Conservation (phyloP, 495 filamentous ascomycete species). For the Aspergillus conjunctus region DNA sequence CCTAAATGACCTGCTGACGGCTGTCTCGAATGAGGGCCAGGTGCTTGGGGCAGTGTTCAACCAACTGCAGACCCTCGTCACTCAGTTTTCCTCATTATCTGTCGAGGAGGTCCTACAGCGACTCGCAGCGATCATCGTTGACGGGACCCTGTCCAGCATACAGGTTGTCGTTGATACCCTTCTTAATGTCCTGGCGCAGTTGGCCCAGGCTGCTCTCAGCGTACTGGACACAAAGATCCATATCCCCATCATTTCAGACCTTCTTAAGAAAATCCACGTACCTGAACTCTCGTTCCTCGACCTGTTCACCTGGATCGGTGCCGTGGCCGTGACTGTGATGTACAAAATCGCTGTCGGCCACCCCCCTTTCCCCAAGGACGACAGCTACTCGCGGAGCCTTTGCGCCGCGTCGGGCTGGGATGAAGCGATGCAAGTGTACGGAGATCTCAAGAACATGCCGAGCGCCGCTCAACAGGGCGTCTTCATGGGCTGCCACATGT, state of each 20-base stretch:
- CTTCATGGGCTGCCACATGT: no score
- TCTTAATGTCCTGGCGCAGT: background rate
- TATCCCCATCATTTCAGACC: slow-evolving; percentile 20
- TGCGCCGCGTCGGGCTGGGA: no score
- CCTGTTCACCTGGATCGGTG: slow-evolving; percentile 16
- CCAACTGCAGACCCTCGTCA: background rate
- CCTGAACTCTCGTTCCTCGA: slow-evolving; percentile 18
- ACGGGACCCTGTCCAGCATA: background rate
- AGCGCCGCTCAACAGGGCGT: no score
- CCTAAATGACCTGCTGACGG: slow-evolving; percentile 2
- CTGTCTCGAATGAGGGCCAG: background rate
- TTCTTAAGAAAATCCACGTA: slow-evolving; percentile 13
- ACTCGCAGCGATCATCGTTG: slow-evolving; percentile 1
- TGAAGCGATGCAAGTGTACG: no score
- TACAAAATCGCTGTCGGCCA: slow-evolving; percentile 11
- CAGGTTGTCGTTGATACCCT: slow-evolving; percentile 18
- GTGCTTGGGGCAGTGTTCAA: background rate
- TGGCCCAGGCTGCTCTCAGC: background rate
- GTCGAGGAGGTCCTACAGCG: slow-evolving; percentile 8
- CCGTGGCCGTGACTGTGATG: slow-evolving; percentile 8
- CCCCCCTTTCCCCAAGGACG: background rate
- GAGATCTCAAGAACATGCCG: no score
- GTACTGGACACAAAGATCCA: slow-evolving; percentile 20
- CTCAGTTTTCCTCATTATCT: background rate
- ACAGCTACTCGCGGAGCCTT: no score